These are phyloP conservation scores for Yarrowia sp. DNA, from an alignment of 805 yeast genomes.

Conservation along the genomic window DNA sequence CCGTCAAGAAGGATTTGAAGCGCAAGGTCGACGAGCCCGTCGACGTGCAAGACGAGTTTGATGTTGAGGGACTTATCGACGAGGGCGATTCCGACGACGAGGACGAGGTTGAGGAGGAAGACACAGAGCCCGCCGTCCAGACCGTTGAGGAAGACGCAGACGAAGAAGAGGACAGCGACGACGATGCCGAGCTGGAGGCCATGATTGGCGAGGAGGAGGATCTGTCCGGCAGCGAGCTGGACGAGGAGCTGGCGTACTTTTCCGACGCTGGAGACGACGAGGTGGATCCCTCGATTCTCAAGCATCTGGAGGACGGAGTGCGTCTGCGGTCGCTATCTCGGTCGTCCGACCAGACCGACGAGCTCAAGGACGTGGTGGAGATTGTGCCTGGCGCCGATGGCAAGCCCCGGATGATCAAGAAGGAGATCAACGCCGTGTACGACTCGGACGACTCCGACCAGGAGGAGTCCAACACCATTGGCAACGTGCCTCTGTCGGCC, in stretches of 20 bases:
- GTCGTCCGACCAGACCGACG: constrained; percentile 40
- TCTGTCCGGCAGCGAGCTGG: constrained; percentile 33
- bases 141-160: constrained; percentile 30
- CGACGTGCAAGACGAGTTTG: constrained; percentile 29
- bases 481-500: constrained; percentile 87
- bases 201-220: constrained; percentile 34
- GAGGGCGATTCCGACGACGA: constrained; percentile 30
- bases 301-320: constrained; percentile 56
- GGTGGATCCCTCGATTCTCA: constrained; percentile 43
- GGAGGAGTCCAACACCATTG: constrained; percentile 82
- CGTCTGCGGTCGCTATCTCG: constrained; percentile 54
- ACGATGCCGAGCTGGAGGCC: constrained; percentile 32
- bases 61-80: constrained; percentile 26
- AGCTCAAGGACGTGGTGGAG: constrained; percentile 37
- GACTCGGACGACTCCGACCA: constrained; percentile 90
- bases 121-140: not conserved
- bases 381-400: constrained; percentile 59
- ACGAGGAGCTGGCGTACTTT: constrained; percentile 32
- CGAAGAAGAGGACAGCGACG: constrained; percentile 27
- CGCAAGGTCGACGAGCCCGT: constrained; percentile 25
- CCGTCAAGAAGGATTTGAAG: constrained; percentile 29
- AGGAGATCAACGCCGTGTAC: constrained; percentile 92
- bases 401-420: constrained; percentile 67
- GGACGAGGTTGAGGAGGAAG: not conserved
- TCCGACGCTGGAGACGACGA: constrained; percentile 40